These are phyloP conservation scores for Colletotrichum sp. DNA, from an alignment of 2,329 filamentous ascomycete species.

Conservation along the genomic window DNA sequence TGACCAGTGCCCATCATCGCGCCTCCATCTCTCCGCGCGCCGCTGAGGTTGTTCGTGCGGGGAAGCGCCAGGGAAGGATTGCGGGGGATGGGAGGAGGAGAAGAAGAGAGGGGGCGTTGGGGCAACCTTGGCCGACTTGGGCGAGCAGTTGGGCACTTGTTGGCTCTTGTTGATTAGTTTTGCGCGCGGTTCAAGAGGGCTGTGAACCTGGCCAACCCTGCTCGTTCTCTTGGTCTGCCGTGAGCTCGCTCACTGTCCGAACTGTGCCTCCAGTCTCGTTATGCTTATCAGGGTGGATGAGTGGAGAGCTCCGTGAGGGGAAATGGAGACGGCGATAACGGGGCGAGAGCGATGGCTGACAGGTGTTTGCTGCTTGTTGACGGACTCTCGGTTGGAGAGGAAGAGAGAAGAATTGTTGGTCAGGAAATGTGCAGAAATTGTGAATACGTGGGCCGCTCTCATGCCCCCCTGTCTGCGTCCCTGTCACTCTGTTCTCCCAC, in stretches of 20 bases:
- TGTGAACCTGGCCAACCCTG: not conserved
- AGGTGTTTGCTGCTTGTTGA: not conserved
- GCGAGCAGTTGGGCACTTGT: not conserved
- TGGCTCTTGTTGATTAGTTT: not conserved
- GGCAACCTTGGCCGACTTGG: not conserved
- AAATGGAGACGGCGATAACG: not conserved
- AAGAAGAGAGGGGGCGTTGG: not conserved
- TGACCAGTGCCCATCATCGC: not conserved
- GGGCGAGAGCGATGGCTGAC: not conserved
- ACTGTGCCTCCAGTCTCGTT: not conserved
- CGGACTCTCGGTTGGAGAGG: not conserved
- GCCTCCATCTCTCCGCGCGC: not conserved
- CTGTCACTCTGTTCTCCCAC: not conserved
- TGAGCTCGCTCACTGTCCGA: not conserved
- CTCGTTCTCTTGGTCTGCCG: not conserved
- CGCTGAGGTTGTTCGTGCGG: not conserved
- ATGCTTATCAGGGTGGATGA: not conserved
- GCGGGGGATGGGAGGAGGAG: not conserved
- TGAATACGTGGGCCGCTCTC: not conserved
- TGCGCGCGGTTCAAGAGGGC: not conserved
- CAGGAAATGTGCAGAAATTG: not conserved
- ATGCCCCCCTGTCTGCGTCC: not conserved
- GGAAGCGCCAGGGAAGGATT: not conserved
- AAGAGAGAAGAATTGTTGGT: not conserved
- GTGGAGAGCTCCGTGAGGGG: not conserved